Evolutionary conservation across 23 red algal species (phyloP).

Genomic region (Gracilaria domingensis): DNA sequence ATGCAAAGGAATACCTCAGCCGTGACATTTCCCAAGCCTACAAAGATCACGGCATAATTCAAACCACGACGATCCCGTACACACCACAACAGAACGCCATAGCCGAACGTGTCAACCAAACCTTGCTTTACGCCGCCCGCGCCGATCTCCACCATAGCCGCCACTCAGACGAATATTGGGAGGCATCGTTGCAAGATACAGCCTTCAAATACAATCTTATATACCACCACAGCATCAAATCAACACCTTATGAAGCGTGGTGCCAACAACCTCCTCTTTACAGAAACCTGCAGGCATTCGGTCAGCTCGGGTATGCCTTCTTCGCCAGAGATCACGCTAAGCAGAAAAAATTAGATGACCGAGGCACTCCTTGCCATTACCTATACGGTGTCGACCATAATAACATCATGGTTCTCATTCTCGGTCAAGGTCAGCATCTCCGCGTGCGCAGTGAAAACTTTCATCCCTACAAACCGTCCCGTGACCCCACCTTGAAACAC

Average conservation of each 20-base stretch:
- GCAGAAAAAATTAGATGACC: conserved; percentile 1
- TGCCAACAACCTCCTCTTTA: not conserved
- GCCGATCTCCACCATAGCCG: not conserved
- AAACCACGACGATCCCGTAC: not conserved
- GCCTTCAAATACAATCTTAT: conserved; percentile 13
- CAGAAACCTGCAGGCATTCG: not conserved
- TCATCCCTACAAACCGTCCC: conserved; percentile 9
- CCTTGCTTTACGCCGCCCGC: not conserved
- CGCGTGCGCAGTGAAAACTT: not conserved
- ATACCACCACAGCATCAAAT: not conserved
- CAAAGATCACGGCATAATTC: not conserved
- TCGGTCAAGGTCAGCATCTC: not conserved
- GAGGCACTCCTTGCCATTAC: not conserved
- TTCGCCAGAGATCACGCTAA: not conserved
- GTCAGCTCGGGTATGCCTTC: conserved; percentile 19
- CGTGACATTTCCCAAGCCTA: not conserved
- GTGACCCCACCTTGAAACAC: not conserved
- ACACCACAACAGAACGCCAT: conserved; percentile 10
- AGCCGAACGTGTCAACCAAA: conserved; percentile 16
- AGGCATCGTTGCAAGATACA: not conserved
- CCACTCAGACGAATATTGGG: not conserved
- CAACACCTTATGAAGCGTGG: not conserved
- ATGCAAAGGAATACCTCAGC: not conserved
- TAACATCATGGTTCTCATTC: not conserved
- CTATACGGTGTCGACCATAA: not conserved